Conservation (phyloP, 495 filamentous ascomycete genomes). For the Penicillium parvum region DNA sequence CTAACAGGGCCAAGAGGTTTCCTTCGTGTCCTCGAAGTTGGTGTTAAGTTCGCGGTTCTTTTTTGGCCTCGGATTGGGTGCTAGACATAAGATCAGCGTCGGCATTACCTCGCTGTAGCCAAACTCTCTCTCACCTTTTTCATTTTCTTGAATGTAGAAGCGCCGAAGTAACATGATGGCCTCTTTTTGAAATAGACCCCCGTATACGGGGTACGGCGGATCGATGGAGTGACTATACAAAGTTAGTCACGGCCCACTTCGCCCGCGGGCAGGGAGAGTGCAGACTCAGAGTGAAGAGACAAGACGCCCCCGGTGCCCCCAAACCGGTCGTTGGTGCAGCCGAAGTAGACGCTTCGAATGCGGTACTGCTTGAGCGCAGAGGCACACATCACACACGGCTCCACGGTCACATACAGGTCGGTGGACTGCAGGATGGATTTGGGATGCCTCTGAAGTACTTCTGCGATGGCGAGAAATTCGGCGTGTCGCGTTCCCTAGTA, state of each 20-base stretch:
- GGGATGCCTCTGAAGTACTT: slow-evolving; percentile 53
- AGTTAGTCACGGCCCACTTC: slow-evolving; percentile 9
- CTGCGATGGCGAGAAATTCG: slow-evolving; percentile 79
- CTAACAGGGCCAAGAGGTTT: not conserved
- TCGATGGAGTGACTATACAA: slow-evolving; percentile 54
- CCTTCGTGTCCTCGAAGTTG: slow-evolving; percentile 22
- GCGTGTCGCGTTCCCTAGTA: slow-evolving; percentile 84
- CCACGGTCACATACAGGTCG: slow-evolving; percentile 91
- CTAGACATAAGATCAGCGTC: slow-evolving; percentile 29
- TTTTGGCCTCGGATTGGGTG: slow-evolving; percentile 58
- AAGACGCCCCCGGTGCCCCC: slow-evolving; percentile 92
- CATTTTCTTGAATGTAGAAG: slow-evolving; percentile 97
- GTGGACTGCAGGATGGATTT: slow-evolving; percentile 61
- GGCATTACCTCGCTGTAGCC: not conserved
- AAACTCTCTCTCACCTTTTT: slow-evolving; percentile 54
- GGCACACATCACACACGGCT: slow-evolving; percentile 98
- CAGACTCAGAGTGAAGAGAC: slow-evolving; percentile 71
- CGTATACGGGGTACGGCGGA: slow-evolving; percentile 66
- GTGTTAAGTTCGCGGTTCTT: slow-evolving; percentile 49
- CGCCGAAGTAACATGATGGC: slow-evolving; percentile 85
- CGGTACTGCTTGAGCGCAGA: slow-evolving; percentile 81
- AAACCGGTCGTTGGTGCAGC: slow-evolving; percentile 93
- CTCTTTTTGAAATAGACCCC: slow-evolving; percentile 80
- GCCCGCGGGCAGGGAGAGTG: not conserved
- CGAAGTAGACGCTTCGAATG: slow-evolving; percentile 83